Percentiles rank a stretch among this genome's conserved stretches.
Evolutionary conservation across 106 monocot species (phyloP).

Genomic region (Vanilla planifolia): DNA sequence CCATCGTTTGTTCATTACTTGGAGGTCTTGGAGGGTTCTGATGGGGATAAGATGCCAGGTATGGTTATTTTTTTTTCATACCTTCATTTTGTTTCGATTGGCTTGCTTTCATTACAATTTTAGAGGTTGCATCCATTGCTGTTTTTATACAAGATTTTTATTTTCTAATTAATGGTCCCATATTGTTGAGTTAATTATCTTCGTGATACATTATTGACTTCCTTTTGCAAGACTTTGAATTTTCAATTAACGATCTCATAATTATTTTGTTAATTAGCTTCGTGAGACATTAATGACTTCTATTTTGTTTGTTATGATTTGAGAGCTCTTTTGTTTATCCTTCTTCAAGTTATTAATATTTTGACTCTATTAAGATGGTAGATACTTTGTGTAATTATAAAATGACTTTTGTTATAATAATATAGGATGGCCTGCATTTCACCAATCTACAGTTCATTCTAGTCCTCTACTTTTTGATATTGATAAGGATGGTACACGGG

Average conservation of each 20-base stretch:
- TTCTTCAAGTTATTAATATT: not conserved
- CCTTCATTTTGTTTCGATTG: not conserved
- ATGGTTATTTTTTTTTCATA: conserved; percentile 1
- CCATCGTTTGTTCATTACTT: conserved; percentile 99
- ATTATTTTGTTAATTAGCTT: not conserved
- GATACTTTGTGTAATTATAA: not conserved
- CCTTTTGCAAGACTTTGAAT: too few species aligned
- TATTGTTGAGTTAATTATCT: too few species aligned
- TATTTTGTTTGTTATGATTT: not conserved
- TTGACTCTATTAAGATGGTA: not conserved
- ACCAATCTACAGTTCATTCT: conserved; percentile 95
- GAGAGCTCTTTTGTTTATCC: not conserved
- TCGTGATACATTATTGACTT: too few species aligned
- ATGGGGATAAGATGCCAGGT: conserved; percentile 98
- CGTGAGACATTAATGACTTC: not conserved
- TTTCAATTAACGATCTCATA: too few species aligned
- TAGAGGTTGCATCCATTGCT: not conserved
- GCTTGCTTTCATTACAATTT: not conserved
- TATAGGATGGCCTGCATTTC: conserved; percentile 97
- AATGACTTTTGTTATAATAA: not conserved
- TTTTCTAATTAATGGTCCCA: too few species aligned
- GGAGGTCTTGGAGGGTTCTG: conserved; percentile 93
- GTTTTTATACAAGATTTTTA: not conserved
- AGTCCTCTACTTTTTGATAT: conserved; percentile 91
- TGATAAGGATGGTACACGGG: conserved; percentile 91